Percentiles rank a stretch among this genome's conserved stretches.
phyloP scores from a whole-genome alignment of 2,329 filamentous ascomycete species.

The Boeremia exigua region DNA sequence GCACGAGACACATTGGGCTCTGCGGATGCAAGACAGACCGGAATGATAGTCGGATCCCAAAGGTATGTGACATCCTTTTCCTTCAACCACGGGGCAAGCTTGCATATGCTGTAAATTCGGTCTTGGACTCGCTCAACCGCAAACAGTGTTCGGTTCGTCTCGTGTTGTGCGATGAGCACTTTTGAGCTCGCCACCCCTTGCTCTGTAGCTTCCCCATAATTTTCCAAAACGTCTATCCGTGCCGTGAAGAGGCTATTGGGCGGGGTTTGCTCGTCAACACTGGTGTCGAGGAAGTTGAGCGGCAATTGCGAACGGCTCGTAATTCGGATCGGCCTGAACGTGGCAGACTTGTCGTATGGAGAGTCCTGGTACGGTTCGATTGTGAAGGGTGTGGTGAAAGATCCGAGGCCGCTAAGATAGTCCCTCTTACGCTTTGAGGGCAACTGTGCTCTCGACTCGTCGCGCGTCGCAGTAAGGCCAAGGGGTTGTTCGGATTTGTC shows the following conservation, averaged over 20 bases:
- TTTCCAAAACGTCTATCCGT: slow-evolving; percentile 42
- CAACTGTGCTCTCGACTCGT: slow-evolving; percentile 32
- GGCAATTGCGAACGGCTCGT: slow-evolving; percentile 47
- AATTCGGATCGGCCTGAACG: slow-evolving; percentile 44
- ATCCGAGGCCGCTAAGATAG: slow-evolving; percentile 35
- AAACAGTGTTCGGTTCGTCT: slow-evolving; percentile 74
- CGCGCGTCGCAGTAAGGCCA: slow-evolving; percentile 32
- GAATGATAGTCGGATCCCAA: slow-evolving; percentile 29
- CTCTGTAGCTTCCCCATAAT: slow-evolving; percentile 10
- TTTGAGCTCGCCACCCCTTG: slow-evolving; percentile 17
- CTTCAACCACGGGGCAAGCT: slow-evolving; percentile 70
- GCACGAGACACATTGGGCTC: slow-evolving; percentile 44
- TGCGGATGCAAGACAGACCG: slow-evolving; percentile 64
- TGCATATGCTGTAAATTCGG: slow-evolving; percentile 71
- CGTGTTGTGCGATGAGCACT: slow-evolving; percentile 45
- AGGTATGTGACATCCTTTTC: slow-evolving; percentile 57
- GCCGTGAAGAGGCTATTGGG: slow-evolving; percentile 45
- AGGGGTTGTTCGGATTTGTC: slow-evolving; percentile 28
- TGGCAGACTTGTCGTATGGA: slow-evolving; percentile 35
- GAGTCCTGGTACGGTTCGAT: slow-evolving; percentile 42
- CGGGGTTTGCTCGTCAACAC: slow-evolving; percentile 28
- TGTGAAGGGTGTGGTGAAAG: slow-evolving; percentile 36
- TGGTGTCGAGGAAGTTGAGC: slow-evolving; percentile 47
- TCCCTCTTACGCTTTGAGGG: slow-evolving; percentile 44
- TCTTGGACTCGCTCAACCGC: slow-evolving; percentile 71